Conservation (phyloP, 306 rosid genomes). For the Fragaria ananassa region DNA sequence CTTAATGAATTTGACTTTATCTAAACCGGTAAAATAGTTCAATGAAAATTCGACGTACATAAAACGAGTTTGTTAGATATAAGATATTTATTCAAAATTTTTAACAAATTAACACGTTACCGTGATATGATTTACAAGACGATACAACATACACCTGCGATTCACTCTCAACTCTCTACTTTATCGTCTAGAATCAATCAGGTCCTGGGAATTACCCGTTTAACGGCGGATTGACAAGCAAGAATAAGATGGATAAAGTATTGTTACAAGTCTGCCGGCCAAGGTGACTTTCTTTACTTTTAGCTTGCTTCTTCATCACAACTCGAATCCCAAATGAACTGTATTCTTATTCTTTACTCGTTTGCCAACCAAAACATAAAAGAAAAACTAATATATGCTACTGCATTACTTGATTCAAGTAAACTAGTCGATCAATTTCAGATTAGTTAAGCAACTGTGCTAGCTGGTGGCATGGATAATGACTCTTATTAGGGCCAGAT, state of each 20-base stretch:
- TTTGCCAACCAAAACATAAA: not conserved
- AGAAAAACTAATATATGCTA: not conserved
- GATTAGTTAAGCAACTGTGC: not conserved
- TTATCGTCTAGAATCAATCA: no score
- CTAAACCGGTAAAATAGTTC: no score
- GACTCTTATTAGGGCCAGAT: not conserved
- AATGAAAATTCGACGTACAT: no score
- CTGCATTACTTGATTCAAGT: not conserved
- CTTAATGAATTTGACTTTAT: no score
- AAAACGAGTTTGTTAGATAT: no score
- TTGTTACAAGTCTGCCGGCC: not conserved
- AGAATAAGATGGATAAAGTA: not conserved
- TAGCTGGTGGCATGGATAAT: slow-evolving; percentile 7
- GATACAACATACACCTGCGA: no score
- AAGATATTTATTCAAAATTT: no score
- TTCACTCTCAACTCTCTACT: no score
- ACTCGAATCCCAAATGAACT: not conserved
- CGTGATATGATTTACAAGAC: no score
- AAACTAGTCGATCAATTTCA: not conserved
- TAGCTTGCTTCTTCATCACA: slow-evolving; percentile 4
- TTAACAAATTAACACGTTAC: no score
- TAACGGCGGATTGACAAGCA: not conserved
- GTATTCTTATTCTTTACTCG: slow-evolving; percentile 8
- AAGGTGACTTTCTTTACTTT: not conserved
- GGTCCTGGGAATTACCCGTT: not conserved